Evolutionary conservation across 805 yeast genomes (phyloP), one percentile per base, ranked within the genome.

Genomic region (Candida ascalaphidarum): DNA sequence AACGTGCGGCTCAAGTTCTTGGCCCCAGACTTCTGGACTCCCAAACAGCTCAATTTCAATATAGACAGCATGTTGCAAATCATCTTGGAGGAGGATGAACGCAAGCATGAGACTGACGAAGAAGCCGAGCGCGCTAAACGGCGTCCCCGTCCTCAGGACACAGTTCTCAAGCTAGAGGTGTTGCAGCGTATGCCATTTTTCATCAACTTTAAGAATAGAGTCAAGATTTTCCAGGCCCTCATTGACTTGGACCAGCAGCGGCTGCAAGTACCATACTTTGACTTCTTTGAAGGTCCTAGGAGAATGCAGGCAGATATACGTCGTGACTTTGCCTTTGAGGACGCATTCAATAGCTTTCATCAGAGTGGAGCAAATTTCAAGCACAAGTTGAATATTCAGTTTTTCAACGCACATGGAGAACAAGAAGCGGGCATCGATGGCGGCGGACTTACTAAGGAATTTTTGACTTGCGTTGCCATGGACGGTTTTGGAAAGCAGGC

Each of bases 391-490:
- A 58, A 70, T 1, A 85, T 92, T 2, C 66, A 67, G 11, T 86
- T 92, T 46, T 59, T 61, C 21, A 81, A 83, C 43, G 71, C 80
- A 31, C 73, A 77, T 34, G 52, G 42, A 2, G 60, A 58, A 11
- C 70, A 61, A 20, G 97, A 89, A 48, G 85, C 78, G 0, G 98
- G 98, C 1, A 80, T 89, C 23, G 98, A 89, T 51, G 98, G 98
- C 6, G 98, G 97, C 9, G 98, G 98, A 1, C 61, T 89, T 14
- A 88, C 96, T 0, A 88, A 89, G 49, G 98, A 89, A 44, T 76
- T 92, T 37, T 56, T 89, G 31, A 85, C 89, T 2, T 63, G 79
- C 28, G 76, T 85, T 1, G 72, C 79, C 2, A 60, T 58, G 4
- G 83, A 81, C 37, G 88, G 82, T 0, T 83, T 89, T 42, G 29